Percentiles rank a stretch among this genome's conserved stretches.
Evolutionary conservation across 768 basidiomycete genomes (phyloP).

Genomic region (Hortiboletus flavorubellus): DNA sequence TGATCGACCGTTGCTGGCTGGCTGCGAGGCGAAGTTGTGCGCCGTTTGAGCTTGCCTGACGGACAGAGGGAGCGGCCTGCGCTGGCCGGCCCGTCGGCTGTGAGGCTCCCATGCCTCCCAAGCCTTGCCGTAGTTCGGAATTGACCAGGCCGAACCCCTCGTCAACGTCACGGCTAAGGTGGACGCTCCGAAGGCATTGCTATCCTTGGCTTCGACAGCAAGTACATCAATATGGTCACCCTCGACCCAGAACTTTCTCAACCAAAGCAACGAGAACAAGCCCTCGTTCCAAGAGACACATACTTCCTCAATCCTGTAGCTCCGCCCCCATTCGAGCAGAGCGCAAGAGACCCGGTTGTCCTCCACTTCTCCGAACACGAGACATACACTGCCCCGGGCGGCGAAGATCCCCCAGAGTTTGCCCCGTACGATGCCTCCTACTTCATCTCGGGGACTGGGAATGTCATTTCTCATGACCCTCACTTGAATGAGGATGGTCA

Average conservation of each 20-base stretch:
- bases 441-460: conserved; percentile 44
- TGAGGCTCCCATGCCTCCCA: conserved; percentile 7
- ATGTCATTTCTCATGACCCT: conserved; percentile 66
- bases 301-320: background rate
- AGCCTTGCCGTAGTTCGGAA: conserved; percentile 10
- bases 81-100: conserved; percentile 10
- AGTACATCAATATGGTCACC: conserved; percentile 1
- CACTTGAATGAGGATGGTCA: conserved; percentile 65
- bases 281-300: background rate
- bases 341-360: conserved; percentile 20
- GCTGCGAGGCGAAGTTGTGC: background rate
- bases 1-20: conserved; percentile 9
- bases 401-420: conserved; percentile 60
- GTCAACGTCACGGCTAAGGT: background rate
- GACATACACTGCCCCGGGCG: conserved; percentile 26
- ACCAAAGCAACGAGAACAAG: conserved; percentile 3
- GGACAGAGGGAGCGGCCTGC: conserved; percentile 7
- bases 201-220: background rate
- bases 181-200: background rate
- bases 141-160: background rate
- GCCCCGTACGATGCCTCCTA: conserved; percentile 61
- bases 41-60: conserved; percentile 4
- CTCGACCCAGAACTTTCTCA: conserved; percentile 5
- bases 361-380: conserved; percentile 23
- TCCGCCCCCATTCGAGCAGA: conserved; percentile 30